Evolutionary conservation across 208 protist species (phyloP), one percentile per base, ranked within the genome.

Genomic region (Trypanosoma scelopori): DNA sequence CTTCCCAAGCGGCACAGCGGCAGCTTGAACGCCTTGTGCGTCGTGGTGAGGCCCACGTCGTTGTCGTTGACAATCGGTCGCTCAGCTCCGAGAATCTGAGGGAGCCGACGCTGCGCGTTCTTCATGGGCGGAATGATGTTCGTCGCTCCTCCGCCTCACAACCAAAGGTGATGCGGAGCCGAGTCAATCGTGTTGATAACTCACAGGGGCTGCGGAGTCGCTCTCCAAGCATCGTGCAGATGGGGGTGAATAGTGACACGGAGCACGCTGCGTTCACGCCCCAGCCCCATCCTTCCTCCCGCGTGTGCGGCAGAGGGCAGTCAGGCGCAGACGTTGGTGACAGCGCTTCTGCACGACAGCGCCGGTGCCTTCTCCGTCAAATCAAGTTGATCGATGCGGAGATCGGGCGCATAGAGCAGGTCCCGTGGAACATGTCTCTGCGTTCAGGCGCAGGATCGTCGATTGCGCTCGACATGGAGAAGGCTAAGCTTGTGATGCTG

Each of bases 311-410:
- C 0, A 25, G 43, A 15, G 18, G 16, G 56, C 37, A 27, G 42
- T 11, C 22, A 4, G n/a, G 41, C 16, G 2, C 3, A 50, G 25
- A 6, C 7, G 1, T 2, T 1, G 49, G 48, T 5, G 3, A 5
- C 25, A 49, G 16, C 22, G 32, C 55, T 1, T 23, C 50, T 7
- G 42, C 11, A 23, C 39, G 50, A n/a, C 56, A 46, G 28, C 67
- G 58, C 28, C 50, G 42, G 9, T 64, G 41, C 39, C 56, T 72
- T 48, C 39, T 65, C 32, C 67, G 67, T 0, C 57, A 65, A 46
- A 72, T 72, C 16, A 28, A 46, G n/a, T 50, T 64, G 15, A 60
- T 72, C 30, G 67, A 72, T 64, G 41, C 11, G 6, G 58, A 64
- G 30, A 43, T 72, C 47, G 16, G 46, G 12, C 57, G 56, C 3